Percentiles rank a stretch among this genome's conserved stretches.
Evolutionary conservation across 495 filamentous ascomycete species (phyloP).

Genomic region (Articulospora tetracladia): DNA sequence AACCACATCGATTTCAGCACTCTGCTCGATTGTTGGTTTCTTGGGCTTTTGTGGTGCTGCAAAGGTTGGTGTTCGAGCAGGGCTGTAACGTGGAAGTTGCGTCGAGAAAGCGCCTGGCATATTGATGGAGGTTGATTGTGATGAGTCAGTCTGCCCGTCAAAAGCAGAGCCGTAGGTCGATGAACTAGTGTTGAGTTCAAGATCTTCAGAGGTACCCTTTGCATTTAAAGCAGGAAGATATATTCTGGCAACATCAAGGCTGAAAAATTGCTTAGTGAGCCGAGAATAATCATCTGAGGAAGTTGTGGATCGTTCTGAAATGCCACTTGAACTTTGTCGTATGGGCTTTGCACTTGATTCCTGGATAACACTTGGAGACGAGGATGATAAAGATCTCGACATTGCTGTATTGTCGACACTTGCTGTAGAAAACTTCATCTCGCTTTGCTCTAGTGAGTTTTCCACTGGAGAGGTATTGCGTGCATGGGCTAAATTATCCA

Average conservation of each 20-base stretch:
- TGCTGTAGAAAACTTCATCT: not conserved
- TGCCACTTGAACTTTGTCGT: slow-evolving; percentile 17
- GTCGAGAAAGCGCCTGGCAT: slow-evolving; percentile 55
- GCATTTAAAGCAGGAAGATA: slow-evolving; percentile 25
- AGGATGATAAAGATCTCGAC: not conserved
- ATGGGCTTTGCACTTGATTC: not conserved
- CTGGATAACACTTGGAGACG: not conserved
- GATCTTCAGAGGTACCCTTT: not conserved
- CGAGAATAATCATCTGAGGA: slow-evolving; percentile 20
- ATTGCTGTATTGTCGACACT: not conserved
- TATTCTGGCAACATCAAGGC: slow-evolving; percentile 27
- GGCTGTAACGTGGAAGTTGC: slow-evolving; percentile 14
- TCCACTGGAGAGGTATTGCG: not conserved
- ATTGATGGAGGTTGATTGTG: slow-evolving; percentile 38
- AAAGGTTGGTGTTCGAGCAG: not conserved
- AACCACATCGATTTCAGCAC: slow-evolving; percentile 43
- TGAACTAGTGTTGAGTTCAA: not conserved
- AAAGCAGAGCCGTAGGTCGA: slow-evolving; percentile 20
- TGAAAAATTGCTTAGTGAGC: slow-evolving; percentile 31
- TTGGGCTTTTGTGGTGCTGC: slow-evolving; percentile 6
- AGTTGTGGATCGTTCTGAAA: slow-evolving; percentile 22
- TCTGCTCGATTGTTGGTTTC: not conserved
- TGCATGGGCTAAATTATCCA: slow-evolving; percentile 22
- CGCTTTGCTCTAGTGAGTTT: not conserved
- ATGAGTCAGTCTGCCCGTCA: slow-evolving; percentile 19